Conservation (phyloP, 139 green algal genomes). For the Yamagishiella unicocca region DNA sequence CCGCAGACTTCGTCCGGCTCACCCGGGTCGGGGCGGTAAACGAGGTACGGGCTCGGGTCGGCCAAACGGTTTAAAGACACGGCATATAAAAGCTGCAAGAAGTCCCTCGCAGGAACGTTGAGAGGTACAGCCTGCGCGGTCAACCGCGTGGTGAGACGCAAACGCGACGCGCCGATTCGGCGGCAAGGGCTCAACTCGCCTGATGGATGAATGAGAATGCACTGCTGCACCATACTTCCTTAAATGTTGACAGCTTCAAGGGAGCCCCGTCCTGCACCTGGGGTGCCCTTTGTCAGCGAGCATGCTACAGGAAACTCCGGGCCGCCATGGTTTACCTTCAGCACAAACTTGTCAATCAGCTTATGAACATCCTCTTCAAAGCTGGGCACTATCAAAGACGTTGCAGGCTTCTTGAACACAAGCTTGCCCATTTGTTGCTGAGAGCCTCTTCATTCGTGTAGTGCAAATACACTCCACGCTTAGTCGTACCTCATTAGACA, state of each 20-base stretch:
- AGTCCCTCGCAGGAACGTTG: constrained; percentile 28
- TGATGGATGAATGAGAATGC: constrained; percentile 35
- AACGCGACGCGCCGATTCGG: too few relatives aligned
- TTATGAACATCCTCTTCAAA: constrained; percentile 28
- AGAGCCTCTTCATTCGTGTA: background rate
- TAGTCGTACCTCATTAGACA: background rate
- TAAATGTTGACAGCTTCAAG: background rate
- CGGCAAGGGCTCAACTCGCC: background rate
- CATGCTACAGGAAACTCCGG: background rate
- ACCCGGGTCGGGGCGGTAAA: background rate
- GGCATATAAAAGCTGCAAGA: constrained; percentile 40
- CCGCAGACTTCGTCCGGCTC: background rate
- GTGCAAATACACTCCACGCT: too few relatives aligned
- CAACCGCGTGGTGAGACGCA: too few relatives aligned
- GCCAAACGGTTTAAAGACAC: constrained; percentile 35
- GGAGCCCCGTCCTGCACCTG: background rate
- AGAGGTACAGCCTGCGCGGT: constrained; percentile 38
- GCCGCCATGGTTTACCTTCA: constrained; percentile 15
- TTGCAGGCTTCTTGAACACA: background rate
- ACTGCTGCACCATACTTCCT: constrained; percentile 22
- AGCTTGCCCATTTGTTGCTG: background rate
- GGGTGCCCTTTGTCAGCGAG: background rate
- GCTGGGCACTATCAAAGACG: background rate
- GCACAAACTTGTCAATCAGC: constrained; percentile 16
- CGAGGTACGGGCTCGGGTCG: constrained; percentile 39